phyloP scores from a whole-genome alignment of 2,329 filamentous ascomycete species.

The Dissoconium aciculare region DNA sequence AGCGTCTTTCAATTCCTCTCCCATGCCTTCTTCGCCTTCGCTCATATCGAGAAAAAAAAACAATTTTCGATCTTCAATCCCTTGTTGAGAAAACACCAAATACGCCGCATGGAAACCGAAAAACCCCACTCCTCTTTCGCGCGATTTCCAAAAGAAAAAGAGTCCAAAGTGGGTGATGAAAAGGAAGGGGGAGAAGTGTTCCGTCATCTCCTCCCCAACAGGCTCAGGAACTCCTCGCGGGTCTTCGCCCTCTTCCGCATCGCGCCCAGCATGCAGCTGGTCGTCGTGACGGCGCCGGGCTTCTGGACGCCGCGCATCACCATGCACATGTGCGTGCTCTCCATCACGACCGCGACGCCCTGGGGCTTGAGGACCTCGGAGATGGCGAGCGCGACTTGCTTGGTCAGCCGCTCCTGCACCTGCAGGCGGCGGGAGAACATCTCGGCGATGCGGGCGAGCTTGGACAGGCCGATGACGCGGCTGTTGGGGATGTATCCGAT shows the following conservation, averaged over 20 bases:
- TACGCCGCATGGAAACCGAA: too few species aligned
- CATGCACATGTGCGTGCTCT: constrained; percentile 94
- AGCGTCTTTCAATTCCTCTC: too few species aligned
- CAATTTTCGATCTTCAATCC: too few species aligned
- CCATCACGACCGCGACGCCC: constrained; percentile 94
- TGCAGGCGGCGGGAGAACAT: constrained; percentile 91
- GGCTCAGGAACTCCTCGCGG: constrained; percentile 82
- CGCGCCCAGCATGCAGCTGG: constrained; percentile 92
- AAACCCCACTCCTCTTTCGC: constrained; percentile 3
- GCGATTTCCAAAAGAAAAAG: too few species aligned
- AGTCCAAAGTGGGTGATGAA: too few species aligned
- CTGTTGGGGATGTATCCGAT: constrained; percentile 93
- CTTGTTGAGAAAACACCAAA: too few species aligned
- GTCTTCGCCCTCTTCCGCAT: constrained; percentile 90
- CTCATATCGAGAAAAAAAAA: too few species aligned
- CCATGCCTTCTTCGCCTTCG: too few species aligned
- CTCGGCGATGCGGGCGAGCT: constrained; percentile 86
- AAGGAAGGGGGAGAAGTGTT: too few species aligned
- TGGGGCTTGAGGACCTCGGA: constrained; percentile 86
- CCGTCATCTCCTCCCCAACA: constrained; percentile 29
- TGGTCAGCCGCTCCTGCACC: constrained; percentile 90
- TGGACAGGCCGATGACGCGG: constrained; percentile 86
- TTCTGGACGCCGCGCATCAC: constrained; percentile 98
- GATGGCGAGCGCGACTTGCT: constrained; percentile 86
- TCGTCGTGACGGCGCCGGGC: constrained; percentile 72